Percentiles rank a stretch among this genome's conserved stretches.
Conservation (phyloP, 2,329 filamentous ascomycete genomes). For the Aspergillus tamarii region DNA sequence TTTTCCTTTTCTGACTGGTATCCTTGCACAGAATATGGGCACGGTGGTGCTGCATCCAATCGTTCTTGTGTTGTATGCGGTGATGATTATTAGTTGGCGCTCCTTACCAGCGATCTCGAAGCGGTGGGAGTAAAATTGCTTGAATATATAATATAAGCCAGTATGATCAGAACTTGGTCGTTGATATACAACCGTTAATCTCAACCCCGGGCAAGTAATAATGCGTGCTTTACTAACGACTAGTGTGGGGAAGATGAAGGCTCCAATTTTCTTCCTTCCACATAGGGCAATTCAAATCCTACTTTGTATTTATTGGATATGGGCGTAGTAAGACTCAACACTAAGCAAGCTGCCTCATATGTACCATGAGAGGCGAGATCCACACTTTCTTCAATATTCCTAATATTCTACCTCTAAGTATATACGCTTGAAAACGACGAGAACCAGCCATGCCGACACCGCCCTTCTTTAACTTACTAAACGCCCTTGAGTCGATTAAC, state of each 20-base stretch:
- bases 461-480: constrained; percentile 2
- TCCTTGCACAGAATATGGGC: neutral
- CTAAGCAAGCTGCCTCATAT: neutral
- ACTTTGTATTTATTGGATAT: neutral
- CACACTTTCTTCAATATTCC: neutral
- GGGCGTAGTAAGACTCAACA: neutral
- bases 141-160: too few relatives aligned
- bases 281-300: neutral
- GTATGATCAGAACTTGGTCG: too few relatives aligned
- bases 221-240: too few relatives aligned
- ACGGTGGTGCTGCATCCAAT: neutral
- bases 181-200: too few relatives aligned
- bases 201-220: neutral
- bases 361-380: neutral
- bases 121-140: too few relatives aligned
- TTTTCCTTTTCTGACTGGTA: neutral
- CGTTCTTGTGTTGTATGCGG: neutral
- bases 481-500: neutral
- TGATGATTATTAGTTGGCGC: neutral
- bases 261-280: neutral
- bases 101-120: neutral
- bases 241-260: neutral
- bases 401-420: neutral
- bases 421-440: neutral
- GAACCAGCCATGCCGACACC: neutral